Evolutionary conservation across 108 stramenopile genomes (phyloP).

Genomic region (Conticribra guillardii): DNA sequence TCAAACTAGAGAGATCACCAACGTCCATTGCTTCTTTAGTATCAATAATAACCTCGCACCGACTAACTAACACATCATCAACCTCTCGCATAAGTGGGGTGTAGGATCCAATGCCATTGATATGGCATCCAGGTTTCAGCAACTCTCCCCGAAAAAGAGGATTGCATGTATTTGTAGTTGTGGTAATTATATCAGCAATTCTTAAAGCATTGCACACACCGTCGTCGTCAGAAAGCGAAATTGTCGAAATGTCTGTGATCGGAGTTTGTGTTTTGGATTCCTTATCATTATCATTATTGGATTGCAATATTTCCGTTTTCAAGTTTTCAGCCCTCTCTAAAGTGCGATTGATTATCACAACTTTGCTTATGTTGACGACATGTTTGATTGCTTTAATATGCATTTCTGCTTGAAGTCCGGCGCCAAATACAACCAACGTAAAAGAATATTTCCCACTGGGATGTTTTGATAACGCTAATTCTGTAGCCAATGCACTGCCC

Average conservation of each 20-base stretch:
- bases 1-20: slow-evolving; percentile 67
- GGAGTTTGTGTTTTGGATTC: slow-evolving; percentile 13
- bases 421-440: slow-evolving; percentile 80
- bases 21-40: slow-evolving; percentile 75
- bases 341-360: slow-evolving; percentile 78
- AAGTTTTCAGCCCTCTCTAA: slow-evolving; percentile 58
- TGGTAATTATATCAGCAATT: slow-evolving; percentile 67
- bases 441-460: slow-evolving; percentile 11
- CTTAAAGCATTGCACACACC: slow-evolving; percentile 44
- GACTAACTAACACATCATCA: slow-evolving; percentile 33
- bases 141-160: slow-evolving; percentile 61
- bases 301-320: slow-evolving; percentile 24
- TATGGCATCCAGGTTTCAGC: slow-evolving; percentile 62
- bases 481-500: slow-evolving; percentile 73
- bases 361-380: slow-evolving; percentile 53
- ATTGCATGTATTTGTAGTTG: slow-evolving; percentile 69
- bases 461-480: slow-evolving; percentile 35
- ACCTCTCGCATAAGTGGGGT: slow-evolving; percentile 78
- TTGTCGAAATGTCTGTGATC: slow-evolving; percentile 29
- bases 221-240: slow-evolving; percentile 44
- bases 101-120: slow-evolving; percentile 80
- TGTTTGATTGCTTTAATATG: slow-evolving; percentile 66
- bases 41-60: slow-evolving; percentile 66
- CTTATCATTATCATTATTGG: slow-evolving; percentile 3
- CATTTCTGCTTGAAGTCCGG: slow-evolving; percentile 78